Conservation (phyloP, 345 rosid genomes). For the Murraya koenigii region DNA sequence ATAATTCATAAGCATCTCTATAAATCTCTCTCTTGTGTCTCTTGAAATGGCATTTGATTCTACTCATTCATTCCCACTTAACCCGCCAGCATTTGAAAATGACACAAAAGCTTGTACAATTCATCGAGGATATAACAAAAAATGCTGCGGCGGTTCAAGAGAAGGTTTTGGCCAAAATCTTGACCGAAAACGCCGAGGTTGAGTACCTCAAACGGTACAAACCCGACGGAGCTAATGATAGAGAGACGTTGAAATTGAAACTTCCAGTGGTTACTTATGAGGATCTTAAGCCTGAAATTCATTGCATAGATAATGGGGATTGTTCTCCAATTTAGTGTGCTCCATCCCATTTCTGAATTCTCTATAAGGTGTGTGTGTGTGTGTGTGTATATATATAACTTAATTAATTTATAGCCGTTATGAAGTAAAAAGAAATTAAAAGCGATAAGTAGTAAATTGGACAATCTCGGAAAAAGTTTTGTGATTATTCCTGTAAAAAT, state of each 20-base stretch:
- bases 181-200: constrained; percentile 53
- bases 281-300: constrained; percentile 80
- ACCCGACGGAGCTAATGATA: constrained; percentile 61
- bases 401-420: too few relatives aligned
- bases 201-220: constrained; percentile 63
- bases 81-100: constrained; percentile 73
- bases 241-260: constrained; percentile 60
- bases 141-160: constrained; percentile 64
- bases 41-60: constrained; percentile 63
- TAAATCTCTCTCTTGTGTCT: too few relatives aligned
- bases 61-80: constrained; percentile 47
- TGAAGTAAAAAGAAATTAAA: neutral
- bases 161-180: constrained; percentile 57
- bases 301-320: constrained; percentile 89
- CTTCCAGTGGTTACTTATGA: constrained; percentile 76
- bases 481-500: neutral
- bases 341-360: constrained; percentile 83
- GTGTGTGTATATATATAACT: constrained; percentile 14
- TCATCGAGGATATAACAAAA: constrained; percentile 73
- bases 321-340: constrained; percentile 72
- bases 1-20: neutral
- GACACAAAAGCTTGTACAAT: constrained; percentile 73
- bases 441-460: neutral
- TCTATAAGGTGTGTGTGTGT: constrained; percentile 69
- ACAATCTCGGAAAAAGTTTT: neutral